Conservation (phyloP, 768 basidiomycete genomes). For the Leccinum variicolor region DNA sequence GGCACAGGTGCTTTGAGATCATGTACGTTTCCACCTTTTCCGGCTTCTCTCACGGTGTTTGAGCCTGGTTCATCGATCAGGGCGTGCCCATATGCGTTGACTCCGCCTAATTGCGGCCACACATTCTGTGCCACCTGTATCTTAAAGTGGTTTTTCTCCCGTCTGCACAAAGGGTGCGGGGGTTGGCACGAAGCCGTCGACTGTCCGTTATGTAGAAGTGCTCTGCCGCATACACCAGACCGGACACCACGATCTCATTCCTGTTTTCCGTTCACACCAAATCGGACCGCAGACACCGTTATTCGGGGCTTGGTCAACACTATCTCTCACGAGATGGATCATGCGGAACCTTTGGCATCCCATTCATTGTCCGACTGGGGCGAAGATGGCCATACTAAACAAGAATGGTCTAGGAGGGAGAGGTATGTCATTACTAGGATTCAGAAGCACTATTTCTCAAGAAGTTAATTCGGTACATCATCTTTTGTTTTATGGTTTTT, state of each 20-base stretch:
- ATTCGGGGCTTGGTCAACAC: conserved; percentile 52
- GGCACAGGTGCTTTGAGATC: conserved; percentile 58
- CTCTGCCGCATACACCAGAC: conserved; percentile 51
- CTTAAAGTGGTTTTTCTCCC: conserved; percentile 67
- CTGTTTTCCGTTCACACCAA: conserved; percentile 63
- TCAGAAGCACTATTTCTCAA: conserved; percentile 1
- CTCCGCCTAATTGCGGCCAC: conserved; percentile 59
- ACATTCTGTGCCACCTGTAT: conserved; percentile 67
- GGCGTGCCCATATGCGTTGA: conserved; percentile 56
- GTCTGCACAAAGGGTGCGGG: conserved; percentile 58
- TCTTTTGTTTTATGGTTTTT: background rate
- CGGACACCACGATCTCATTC: conserved; percentile 44
- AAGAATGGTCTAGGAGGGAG: conserved; percentile 60
- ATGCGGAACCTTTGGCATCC: conserved; percentile 29
- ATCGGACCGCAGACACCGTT: conserved; percentile 51
- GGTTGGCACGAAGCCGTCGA: conserved; percentile 66
- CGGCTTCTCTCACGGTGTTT: conserved; percentile 2
- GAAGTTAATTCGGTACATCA: conserved; percentile 8
- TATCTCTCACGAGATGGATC: conserved; percentile 40
- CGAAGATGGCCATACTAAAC: conserved; percentile 45
- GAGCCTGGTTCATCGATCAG: conserved; percentile 15
- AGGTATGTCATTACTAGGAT: conserved; percentile 37
- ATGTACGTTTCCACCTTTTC: conserved; percentile 33
- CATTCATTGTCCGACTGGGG: conserved; percentile 47
- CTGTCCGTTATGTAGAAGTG: conserved; percentile 63